Evolutionary conservation across 2,329 filamentous ascomycete genomes (phyloP).

Genomic region (Neurospora crassa): DNA sequence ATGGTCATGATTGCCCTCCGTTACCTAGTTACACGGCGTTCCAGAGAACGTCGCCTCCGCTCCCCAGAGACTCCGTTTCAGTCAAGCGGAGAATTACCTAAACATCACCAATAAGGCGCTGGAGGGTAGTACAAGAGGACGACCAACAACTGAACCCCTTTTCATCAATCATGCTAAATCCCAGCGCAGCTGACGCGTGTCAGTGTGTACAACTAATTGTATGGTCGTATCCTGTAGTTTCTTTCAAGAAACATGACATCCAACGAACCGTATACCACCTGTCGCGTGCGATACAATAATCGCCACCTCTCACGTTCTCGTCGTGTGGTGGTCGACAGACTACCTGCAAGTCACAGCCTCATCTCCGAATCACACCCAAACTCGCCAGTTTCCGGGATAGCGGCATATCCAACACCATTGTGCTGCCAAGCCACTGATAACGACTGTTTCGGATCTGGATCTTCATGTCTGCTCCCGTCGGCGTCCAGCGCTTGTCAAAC

Average conservation of each 20-base stretch:
- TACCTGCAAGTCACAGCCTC: not conserved
- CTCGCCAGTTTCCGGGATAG: not conserved
- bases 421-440: not conserved
- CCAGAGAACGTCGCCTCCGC: not conserved
- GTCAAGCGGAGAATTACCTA: not conserved
- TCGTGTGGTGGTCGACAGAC: not conserved
- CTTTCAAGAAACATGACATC: not conserved
- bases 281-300: not conserved
- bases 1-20: not conserved
- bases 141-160: not conserved
- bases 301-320: not conserved
- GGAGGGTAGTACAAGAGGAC: not conserved
- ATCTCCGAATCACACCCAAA: not conserved
- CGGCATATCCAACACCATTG: not conserved
- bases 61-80: not conserved
- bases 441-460: not conserved
- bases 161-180: not conserved
- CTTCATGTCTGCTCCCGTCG: not conserved
- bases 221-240: too few species aligned
- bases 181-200: not conserved
- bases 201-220: not conserved
- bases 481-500: not conserved
- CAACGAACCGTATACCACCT: not conserved
- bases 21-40: not conserved
- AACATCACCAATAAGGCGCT: not conserved